Percentiles rank a stretch among this genome's conserved stretches.
Conservation (phyloP, 139 green algal genomes). For the Chlorella sp. region DNA sequence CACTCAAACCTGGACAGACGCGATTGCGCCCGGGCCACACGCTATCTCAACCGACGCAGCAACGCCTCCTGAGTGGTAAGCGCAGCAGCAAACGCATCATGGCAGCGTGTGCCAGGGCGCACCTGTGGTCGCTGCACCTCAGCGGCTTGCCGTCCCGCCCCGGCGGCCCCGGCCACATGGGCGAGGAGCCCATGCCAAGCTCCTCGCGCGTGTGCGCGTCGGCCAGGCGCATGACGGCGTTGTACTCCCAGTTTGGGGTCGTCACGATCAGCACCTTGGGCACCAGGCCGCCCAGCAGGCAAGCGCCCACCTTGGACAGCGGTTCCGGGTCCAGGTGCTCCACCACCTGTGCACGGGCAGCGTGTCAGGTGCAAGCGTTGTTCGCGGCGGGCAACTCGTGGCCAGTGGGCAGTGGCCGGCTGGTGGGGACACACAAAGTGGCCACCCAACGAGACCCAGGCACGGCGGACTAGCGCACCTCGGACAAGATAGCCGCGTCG, state of each 20-base stretch:
- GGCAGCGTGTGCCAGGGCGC: too few species aligned
- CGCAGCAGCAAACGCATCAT: too few species aligned
- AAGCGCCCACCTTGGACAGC: slow-evolving; percentile 32
- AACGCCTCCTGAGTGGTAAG: too few species aligned
- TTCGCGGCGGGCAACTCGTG: too few species aligned
- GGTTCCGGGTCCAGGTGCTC: slow-evolving; percentile 59
- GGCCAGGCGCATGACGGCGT: slow-evolving; percentile 36
- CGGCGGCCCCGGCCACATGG: slow-evolving; percentile 10
- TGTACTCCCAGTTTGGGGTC: slow-evolving; percentile 70
- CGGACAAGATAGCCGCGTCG: slow-evolving; percentile 41
- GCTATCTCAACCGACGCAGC: neutral
- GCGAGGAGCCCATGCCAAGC: neutral
- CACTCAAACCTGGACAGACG: slow-evolving; percentile 48
- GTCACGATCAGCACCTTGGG: slow-evolving; percentile 45
- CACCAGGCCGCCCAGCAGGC: slow-evolving; percentile 39
- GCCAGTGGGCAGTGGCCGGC: too few species aligned
- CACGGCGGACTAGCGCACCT: slow-evolving; percentile 28
- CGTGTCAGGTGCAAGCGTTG: too few species aligned
- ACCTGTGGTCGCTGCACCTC: too few species aligned
- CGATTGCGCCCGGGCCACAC: neutral
- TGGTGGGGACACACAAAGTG: neutral
- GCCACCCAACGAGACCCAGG: too few species aligned
- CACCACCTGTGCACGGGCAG: slow-evolving; percentile 21
- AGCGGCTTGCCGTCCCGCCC: slow-evolving; percentile 34
- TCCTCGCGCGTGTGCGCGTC: too few species aligned